Evolutionary conservation across 2,329 filamentous ascomycete species (phyloP), one percentile per base, ranked within the genome.

Genomic region (Pseudophaeomoniella oleicola): DNA sequence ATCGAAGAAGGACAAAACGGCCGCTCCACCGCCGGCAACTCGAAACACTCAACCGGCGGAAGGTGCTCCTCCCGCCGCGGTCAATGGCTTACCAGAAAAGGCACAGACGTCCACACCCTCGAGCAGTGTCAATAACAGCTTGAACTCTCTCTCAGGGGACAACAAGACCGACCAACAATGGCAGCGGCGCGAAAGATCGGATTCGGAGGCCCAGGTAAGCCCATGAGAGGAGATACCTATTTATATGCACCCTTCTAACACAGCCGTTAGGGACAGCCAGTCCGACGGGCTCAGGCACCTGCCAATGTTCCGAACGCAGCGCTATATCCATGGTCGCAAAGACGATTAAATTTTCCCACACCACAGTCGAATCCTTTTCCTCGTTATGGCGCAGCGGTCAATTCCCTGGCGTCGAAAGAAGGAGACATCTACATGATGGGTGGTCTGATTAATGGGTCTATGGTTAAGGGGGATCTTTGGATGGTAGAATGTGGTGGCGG

Each of bases 401-500:
- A 98, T 57, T 74, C 86, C 1, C 71, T 81, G 12, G 82, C 87
- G 16, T 94, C 87, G 29, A 96, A 96, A 60, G 90, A 98, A 59
- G 92, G 92, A 41, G 85, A 93, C 49, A 82, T 98, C 39, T 98
- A 96, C 52, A 71, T 98, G 52, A 96, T 98, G 87, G 90, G 90
- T 44, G 90, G 90, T 35, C 63, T 98, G 42, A 88, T 98, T 50
- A 88, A 93, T 53, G 88, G 88, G 46, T 83, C 86, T 27, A 94
- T 85, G 2, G 90, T 96, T 32, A 94, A 94, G 55, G 90, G 90
- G 34, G 90, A 98, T 61, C 61, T 98, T 33, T 98, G 92, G 92
- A 81, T 96, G 77, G 81, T 96, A 33, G 90, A 98, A 58, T 84
- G 86, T 42, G 86, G 81, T 36, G 67, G 64, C 19, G 80, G 78